Conservation (phyloP, 495 filamentous ascomycete genomes). For the Trypethelium eluteriae region DNA sequence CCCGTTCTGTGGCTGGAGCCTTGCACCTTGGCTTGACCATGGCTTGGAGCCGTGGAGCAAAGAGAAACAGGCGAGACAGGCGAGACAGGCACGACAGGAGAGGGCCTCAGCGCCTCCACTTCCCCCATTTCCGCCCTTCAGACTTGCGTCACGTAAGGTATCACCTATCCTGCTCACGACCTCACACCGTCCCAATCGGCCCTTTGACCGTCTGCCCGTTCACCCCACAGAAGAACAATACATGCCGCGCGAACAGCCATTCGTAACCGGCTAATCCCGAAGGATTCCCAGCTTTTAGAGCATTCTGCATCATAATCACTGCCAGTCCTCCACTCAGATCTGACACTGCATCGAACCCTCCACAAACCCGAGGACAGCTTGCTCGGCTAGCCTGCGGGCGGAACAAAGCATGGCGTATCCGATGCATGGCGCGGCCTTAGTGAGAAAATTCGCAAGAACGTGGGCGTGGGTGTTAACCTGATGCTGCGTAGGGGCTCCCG, state of each 20-base stretch:
- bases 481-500: too few species aligned
- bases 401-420: slow-evolving; percentile 3
- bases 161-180: too few species aligned
- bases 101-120: too few species aligned
- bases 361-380: not conserved
- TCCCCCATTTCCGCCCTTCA: too few species aligned
- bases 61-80: too few species aligned
- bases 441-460: not conserved
- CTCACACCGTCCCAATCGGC: not conserved
- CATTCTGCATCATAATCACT: not conserved
- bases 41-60: too few species aligned
- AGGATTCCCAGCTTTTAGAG: slow-evolving; percentile 4
- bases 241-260: not conserved
- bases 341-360: not conserved
- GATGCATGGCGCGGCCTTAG: slow-evolving; percentile 4
- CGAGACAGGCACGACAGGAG: too few species aligned
- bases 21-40: not conserved
- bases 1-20: not conserved
- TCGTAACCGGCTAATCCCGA: not conserved
- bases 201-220: not conserved
- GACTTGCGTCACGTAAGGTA: too few species aligned
- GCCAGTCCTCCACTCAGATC: not conserved
- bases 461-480: not conserved
- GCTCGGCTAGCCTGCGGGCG: slow-evolving; percentile 7
- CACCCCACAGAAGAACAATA: not conserved